Evolutionary conservation across 1,139 yeast genomes (phyloP), one percentile per base, ranked within the genome.

Genomic region (Pneumocystis sp.): DNA sequence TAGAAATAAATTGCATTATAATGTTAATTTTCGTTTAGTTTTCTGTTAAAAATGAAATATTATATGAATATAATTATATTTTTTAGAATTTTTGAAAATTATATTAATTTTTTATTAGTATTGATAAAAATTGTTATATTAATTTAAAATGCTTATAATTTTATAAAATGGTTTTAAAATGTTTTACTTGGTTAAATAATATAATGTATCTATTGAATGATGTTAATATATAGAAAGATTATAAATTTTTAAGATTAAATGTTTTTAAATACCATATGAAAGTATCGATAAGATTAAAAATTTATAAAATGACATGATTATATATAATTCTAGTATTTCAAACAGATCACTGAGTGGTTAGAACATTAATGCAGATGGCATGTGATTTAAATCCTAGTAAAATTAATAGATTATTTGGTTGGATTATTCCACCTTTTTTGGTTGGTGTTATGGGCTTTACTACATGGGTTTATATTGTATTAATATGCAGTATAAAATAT

Each of bases 361-460:
- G 25, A 50, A 50, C 8, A 50, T 50, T 50, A 25, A 50, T 50
- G 34, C 31, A 50, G 7, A 50, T 50, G 57, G 34, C 15, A 25
- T 50, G 57, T 25, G 34, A 25, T 50, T 17, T 17, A 25, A 50
- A 31, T 40, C 44, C 63, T 63, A 63, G 63, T 3, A 65, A 61
- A 62, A 45, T 65, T n/a, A 65, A 65, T 34, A 34, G 67, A 25
- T 44, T 61, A 7, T 64, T 65, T 65, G 61, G 64, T 17, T 40
- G 61, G 59, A 57, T 63, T 40, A 65, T 65, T 34, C 67, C 67
- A n/a, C 67, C 67, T 5, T n/a, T 56, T 25, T 50, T 65, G 56
- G 63, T 65, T 34, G 40, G 50, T 31, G 61, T 61, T 34, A 64
- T 63, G 34, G 40, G 31, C 12, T 65, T 61, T 56, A 63, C 67